Conservation (phyloP, 176 grass and related monocot species). For the Coix lacrymajobi region DNA sequence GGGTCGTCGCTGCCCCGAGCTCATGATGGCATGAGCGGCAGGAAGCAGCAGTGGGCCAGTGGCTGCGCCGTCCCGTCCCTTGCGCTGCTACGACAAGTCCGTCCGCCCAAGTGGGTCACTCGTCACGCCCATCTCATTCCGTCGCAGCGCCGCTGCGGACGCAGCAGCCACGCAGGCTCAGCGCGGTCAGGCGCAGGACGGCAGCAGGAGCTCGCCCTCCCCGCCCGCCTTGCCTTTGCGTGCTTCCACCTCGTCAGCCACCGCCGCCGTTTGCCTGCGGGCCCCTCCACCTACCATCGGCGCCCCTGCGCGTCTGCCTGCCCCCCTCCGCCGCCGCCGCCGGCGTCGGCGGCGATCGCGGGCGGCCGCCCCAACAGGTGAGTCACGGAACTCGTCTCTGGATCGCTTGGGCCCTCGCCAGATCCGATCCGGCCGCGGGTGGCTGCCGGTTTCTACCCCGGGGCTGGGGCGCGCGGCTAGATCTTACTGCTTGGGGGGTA, state of each 20-base stretch:
- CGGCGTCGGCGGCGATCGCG: neutral
- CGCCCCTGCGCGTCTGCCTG: neutral
- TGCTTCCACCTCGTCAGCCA: neutral
- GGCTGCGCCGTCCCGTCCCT: neutral
- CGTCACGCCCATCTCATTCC: neutral
- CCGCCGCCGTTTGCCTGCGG: neutral
- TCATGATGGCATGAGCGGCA: too few relatives aligned
- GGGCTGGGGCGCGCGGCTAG: neutral
- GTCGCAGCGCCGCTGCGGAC: conserved; percentile 7
- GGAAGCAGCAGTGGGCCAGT: neutral
- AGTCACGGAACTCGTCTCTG: neutral
- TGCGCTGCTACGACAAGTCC: neutral
- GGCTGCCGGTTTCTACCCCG: neutral
- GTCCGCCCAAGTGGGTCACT: neutral
- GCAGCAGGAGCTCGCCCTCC: neutral
- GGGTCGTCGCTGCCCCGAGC: neutral
- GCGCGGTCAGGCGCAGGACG: neutral
- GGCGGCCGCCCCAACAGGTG: neutral
- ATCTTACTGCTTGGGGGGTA: conserved; percentile 13
- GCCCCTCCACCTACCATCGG: neutral
- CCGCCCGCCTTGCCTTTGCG: neutral
- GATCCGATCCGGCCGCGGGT: conserved; percentile 6
- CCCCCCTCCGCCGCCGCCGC: neutral
- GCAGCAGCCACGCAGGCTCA: conserved; percentile 8
- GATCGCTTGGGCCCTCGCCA: neutral